phyloP scores from a whole-genome alignment of 495 filamentous ascomycete genomes.

The Daldinia loculata region DNA sequence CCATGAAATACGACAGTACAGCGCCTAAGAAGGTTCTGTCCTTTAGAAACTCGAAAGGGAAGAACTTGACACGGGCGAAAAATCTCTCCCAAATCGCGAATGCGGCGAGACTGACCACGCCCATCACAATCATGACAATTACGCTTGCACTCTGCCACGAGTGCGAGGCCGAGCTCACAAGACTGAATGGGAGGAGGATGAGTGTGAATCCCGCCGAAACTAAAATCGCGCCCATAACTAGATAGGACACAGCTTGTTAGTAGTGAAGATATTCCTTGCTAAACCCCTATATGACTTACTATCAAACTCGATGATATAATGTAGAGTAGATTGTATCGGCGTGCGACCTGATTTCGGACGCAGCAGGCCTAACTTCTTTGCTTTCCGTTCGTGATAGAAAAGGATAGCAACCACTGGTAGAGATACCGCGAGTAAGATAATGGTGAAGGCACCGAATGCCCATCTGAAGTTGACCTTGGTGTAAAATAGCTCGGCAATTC shows the following conservation, averaged over 20 bases:
- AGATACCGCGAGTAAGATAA: conserved; percentile 48
- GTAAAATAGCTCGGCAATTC: conserved; percentile 53
- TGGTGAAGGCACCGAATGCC: conserved; percentile 65
- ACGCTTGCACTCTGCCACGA: conserved; percentile 61
- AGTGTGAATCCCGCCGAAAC: conserved; percentile 64
- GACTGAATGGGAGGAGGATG: conserved; percentile 70
- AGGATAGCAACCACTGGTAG: conserved; percentile 49
- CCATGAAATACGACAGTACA: conserved; percentile 49
- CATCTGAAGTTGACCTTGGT: conserved; percentile 61
- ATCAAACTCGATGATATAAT: conserved; percentile 71
- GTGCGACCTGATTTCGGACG: conserved; percentile 58
- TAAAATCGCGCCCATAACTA: conserved; percentile 61
- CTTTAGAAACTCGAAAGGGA: conserved; percentile 64
- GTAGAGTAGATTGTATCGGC: conserved; percentile 53
- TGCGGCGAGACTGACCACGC: conserved; percentile 59
- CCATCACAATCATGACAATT: conserved; percentile 67
- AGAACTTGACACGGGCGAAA: conserved; percentile 62
- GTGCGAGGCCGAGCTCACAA: conserved; percentile 57
- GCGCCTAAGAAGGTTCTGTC: conserved; percentile 68
- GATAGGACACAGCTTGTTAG: background rate
- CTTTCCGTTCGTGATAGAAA: conserved; percentile 60
- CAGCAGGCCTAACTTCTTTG: conserved; percentile 51
- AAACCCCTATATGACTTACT: conserved; percentile 49
- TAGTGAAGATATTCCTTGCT: background rate
- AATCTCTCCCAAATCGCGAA: conserved; percentile 68